These are phyloP conservation scores for Penicillium desertorum DNA, from an alignment of 495 filamentous ascomycete species.

Conservation along the genomic window DNA sequence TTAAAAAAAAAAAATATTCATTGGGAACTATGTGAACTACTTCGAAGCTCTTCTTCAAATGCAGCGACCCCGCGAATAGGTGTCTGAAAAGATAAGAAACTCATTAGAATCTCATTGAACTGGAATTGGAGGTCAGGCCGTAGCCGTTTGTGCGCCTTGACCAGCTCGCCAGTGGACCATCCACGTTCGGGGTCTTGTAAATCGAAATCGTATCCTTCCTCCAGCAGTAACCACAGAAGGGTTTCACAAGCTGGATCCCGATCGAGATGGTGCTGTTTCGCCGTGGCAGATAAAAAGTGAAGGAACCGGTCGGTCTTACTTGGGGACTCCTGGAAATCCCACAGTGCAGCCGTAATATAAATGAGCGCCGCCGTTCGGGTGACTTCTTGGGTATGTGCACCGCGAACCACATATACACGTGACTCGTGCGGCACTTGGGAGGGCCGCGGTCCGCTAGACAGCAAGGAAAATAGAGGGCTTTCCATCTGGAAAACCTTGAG, in stretches of 20 bases:
- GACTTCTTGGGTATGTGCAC: constrained; percentile 39
- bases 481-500: constrained; percentile 40
- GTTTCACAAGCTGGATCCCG: constrained; percentile 44
- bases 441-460: constrained; percentile 48
- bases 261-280: constrained; percentile 38
- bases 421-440: constrained; percentile 40
- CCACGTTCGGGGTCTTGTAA: constrained; percentile 40
- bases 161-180: constrained; percentile 43
- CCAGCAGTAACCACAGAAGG: constrained; percentile 44
- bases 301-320: constrained; percentile 40
- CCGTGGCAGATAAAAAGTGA: constrained; percentile 24
- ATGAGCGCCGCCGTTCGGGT: constrained; percentile 44
- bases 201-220: constrained; percentile 40
- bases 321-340: constrained; percentile 38
- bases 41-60: constrained; percentile 36
- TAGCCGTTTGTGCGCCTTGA: constrained; percentile 39
- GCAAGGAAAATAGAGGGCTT: constrained; percentile 41
- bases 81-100: constrained; percentile 34
- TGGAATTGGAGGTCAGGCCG: constrained; percentile 44
- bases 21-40: constrained; percentile 1
- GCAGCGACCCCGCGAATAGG: constrained; percentile 37
- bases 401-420: constrained; percentile 42
- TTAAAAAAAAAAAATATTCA: not conserved
- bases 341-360: constrained; percentile 42
- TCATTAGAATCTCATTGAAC: constrained; percentile 47